Evolutionary conservation across 202 grass and related monocot species (phyloP).

Genomic region (Dendrocalamus latiflorus): DNA sequence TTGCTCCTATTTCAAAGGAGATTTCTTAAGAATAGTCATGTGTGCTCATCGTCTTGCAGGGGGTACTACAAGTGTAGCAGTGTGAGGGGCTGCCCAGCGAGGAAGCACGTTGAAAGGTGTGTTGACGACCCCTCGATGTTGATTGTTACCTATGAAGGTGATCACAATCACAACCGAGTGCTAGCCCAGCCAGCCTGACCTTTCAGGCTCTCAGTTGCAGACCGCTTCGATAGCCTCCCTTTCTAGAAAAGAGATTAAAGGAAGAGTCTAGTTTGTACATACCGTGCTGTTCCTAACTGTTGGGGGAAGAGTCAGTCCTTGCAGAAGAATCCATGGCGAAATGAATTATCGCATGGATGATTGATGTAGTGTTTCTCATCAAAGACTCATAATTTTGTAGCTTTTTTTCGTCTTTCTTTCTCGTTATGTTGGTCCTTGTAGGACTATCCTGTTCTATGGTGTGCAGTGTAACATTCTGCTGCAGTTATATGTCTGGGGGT

Average conservation of each 20-base stretch:
- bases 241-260: not conserved
- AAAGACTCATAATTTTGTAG: conserved; percentile 49
- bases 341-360: conserved; percentile 3
- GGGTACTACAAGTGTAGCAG: conserved; percentile 96
- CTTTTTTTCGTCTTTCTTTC: not conserved
- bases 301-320: conserved; percentile 17
- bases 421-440: conserved; percentile 18
- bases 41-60: conserved; percentile 29
- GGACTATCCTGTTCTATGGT: conserved; percentile 18
- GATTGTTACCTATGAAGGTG: no score
- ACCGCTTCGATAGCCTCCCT: not conserved
- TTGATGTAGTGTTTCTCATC: conserved; percentile 12
- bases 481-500: conserved; percentile 38
- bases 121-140: conserved; percentile 74
- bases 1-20: conserved; percentile 18
- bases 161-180: no score
- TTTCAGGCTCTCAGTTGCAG: not conserved
- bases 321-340: conserved; percentile 34
- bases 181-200: conserved; percentile 45
- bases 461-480: conserved; percentile 33
- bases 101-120: conserved; percentile 89
- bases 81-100: conserved; percentile 73
- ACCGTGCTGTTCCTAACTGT: conserved; percentile 44
- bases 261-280: conserved; percentile 41
- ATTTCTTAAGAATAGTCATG: not conserved